Evolutionary conservation across 2,329 filamentous ascomycete species (phyloP).

Genomic region (Monosporascus sp.): DNA sequence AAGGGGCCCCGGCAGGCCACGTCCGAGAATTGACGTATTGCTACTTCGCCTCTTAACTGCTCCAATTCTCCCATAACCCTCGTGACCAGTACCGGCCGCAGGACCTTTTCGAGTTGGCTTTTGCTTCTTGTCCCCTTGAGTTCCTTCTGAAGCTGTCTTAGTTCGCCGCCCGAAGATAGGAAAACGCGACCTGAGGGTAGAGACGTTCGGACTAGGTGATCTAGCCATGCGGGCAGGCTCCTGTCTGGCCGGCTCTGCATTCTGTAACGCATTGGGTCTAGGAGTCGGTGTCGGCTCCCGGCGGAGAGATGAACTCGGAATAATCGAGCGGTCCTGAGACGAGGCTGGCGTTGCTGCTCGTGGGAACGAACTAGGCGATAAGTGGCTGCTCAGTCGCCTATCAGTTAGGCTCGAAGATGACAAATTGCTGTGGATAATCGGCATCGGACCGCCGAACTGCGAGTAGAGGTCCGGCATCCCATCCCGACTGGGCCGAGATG

Average conservation of each 20-base stretch:
- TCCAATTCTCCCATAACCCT: slow-evolving; percentile 70
- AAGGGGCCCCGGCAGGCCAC: slow-evolving; percentile 38
- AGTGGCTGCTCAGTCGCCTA: slow-evolving; percentile 37
- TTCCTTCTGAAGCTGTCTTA: slow-evolving; percentile 54
- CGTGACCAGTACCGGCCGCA: slow-evolving; percentile 87
- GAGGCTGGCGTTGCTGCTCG: slow-evolving; percentile 32
- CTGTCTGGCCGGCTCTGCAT: slow-evolving; percentile 16
- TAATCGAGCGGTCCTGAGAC: slow-evolving; percentile 24
- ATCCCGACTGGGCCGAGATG: slow-evolving; percentile 62
- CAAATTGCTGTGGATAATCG: slow-evolving; percentile 60
- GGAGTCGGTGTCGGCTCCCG: slow-evolving; percentile 33
- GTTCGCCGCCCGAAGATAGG: slow-evolving; percentile 72
- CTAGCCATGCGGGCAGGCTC: slow-evolving; percentile 31
- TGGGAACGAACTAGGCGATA: slow-evolving; percentile 28
- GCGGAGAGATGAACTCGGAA: slow-evolving; percentile 24
- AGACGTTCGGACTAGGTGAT: slow-evolving; percentile 52
- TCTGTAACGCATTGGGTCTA: slow-evolving; percentile 2
- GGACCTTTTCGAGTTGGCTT: slow-evolving; percentile 68
- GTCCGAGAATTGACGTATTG: slow-evolving; percentile 45
- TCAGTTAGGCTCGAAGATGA: slow-evolving; percentile 45
- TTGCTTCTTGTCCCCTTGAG: slow-evolving; percentile 50
- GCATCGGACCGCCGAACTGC: slow-evolving; percentile 46
- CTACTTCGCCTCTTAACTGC: slow-evolving; percentile 59
- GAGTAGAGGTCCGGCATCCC: slow-evolving; percentile 59
- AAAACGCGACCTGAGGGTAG: slow-evolving; percentile 61